A percentile compares a stretch with the other conserved stretches of the same genome.
Evolutionary conservation across 208 protist species (phyloP).

Genomic region (Trichomonas gallinae): DNA sequence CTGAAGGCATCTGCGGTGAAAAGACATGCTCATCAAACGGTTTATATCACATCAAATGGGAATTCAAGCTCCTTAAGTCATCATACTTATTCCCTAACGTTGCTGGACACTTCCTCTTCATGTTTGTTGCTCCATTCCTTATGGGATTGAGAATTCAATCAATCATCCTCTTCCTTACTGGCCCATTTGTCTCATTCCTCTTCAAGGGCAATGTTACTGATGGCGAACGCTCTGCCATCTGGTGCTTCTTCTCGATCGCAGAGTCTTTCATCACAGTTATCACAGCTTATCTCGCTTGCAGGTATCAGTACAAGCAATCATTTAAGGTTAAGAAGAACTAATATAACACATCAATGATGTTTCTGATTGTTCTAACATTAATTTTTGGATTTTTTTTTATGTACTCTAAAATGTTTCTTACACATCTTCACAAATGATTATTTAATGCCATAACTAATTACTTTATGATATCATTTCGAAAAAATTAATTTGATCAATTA

Average conservation of each 20-base stretch:
- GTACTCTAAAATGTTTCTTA: too few relatives aligned
- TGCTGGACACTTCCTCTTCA: background rate
- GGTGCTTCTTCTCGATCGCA: background rate
- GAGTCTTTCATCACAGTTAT: background rate
- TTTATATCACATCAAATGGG: background rate
- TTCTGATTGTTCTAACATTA: too few relatives aligned
- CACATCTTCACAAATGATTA: too few relatives aligned
- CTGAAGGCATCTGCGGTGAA: background rate
- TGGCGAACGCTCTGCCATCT: background rate
- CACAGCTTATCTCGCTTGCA: background rate
- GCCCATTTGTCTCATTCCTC: background rate
- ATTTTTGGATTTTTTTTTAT: too few relatives aligned
- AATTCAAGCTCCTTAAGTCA: background rate
- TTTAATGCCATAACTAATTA: too few relatives aligned
- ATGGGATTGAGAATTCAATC: background rate
- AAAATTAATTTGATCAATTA: too few relatives aligned
- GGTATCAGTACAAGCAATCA: background rate
- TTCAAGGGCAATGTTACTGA: background rate
- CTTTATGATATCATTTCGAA: too few relatives aligned
- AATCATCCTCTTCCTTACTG: background rate
- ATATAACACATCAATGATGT: background rate
- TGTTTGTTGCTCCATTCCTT: constrained; percentile 5
- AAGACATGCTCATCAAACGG: background rate
- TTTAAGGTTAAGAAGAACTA: background rate
- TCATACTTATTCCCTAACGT: background rate